Conservation (phyloP, 2,329 filamentous ascomycete genomes). For the Trichophyton rubrum region DNA sequence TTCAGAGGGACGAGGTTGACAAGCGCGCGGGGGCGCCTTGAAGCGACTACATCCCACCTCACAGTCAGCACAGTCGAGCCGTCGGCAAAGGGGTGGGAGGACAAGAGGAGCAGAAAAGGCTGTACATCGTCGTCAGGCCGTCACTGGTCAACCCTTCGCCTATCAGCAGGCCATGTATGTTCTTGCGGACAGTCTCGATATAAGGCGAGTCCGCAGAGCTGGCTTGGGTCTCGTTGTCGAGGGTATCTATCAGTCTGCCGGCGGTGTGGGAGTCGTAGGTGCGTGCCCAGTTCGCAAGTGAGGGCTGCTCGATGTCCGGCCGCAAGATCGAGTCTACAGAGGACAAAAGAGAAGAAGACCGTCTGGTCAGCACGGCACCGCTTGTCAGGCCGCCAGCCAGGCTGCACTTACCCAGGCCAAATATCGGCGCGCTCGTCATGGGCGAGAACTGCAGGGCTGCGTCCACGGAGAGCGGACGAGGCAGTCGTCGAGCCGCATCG, state of each 20-base stretch:
- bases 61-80: not conserved
- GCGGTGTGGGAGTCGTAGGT: slow-evolving; percentile 40
- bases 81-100: not conserved
- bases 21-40: slow-evolving; percentile 25
- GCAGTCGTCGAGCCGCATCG: slow-evolving; percentile 20
- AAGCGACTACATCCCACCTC: slow-evolving; percentile 27
- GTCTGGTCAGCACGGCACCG: not conserved
- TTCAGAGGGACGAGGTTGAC: slow-evolving; percentile 12
- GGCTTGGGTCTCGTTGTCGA: slow-evolving; percentile 58
- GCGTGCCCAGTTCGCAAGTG: slow-evolving; percentile 25
- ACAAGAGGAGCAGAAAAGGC: not conserved
- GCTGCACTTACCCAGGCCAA: slow-evolving; percentile 30
- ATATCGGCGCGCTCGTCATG: slow-evolving; percentile 38
- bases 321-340: slow-evolving; percentile 30
- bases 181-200: slow-evolving; percentile 58
- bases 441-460: slow-evolving; percentile 39
- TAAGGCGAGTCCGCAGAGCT: slow-evolving; percentile 46
- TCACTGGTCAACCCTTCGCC: slow-evolving; percentile 4
- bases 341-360: not conserved
- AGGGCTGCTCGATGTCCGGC: slow-evolving; percentile 31
- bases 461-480: slow-evolving; percentile 32
- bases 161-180: slow-evolving; percentile 58
- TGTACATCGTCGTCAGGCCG: slow-evolving; percentile 8
- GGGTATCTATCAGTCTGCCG: slow-evolving; percentile 46
- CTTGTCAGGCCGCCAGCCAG: not conserved